Percentiles rank a stretch among this genome's conserved stretches.
Evolutionary conservation across 306 rosid species (phyloP).

Genomic region (Acacia crassicarpa): DNA sequence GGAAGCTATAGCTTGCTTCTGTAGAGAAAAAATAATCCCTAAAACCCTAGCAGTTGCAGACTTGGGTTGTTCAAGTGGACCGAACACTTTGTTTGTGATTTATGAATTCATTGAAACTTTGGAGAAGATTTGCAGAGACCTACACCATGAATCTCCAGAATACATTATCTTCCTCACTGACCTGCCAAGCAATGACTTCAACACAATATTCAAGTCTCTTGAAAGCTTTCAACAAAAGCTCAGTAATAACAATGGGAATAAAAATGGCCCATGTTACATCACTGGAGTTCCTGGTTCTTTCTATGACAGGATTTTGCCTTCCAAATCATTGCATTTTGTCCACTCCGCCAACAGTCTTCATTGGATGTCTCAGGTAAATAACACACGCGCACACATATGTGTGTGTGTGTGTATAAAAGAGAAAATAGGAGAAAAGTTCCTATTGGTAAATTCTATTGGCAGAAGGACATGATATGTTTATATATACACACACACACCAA

Average conservation of each 20-base stretch:
- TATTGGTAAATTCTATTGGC: no score
- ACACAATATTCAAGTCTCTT: slow-evolving; percentile 37
- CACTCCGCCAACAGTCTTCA: background rate
- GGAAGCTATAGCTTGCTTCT: background rate
- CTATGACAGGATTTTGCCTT: background rate
- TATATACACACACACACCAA: no score
- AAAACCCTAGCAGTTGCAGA: background rate
- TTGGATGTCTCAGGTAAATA: background rate
- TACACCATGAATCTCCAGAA: slow-evolving; percentile 24
- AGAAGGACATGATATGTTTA: no score
- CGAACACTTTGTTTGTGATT: slow-evolving; percentile 38
- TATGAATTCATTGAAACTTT: slow-evolving; percentile 30
- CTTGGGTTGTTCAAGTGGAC: slow-evolving; percentile 44
- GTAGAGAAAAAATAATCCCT: background rate
- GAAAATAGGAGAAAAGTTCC: no score
- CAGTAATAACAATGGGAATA: background rate
- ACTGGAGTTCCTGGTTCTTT: background rate
- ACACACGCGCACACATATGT: no score
- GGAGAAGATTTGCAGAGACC: slow-evolving; percentile 21
- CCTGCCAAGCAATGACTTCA: slow-evolving; percentile 46
- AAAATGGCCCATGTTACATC: background rate
- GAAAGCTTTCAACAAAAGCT: slow-evolving; percentile 26
- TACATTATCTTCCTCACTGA: slow-evolving; percentile 36
- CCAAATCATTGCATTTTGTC: background rate
- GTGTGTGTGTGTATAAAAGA: no score